Base-by-base conservation (phyloP, 331 rosid genomes). In the Ulmus americana region DNA sequence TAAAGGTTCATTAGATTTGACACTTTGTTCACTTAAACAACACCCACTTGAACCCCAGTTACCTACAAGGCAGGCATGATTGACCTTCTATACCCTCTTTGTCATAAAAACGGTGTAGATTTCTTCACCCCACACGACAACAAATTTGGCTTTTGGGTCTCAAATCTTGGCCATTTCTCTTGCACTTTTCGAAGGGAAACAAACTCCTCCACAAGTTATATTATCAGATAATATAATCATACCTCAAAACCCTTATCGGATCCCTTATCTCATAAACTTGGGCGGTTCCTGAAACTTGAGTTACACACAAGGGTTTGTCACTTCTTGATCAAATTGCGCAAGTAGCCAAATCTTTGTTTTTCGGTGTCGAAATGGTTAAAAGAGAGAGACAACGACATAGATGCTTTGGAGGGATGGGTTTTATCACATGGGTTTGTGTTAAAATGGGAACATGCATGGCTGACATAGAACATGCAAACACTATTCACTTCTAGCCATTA, bases 401-500 rank as follows among this genome's bases (percentile, higher is more conserved):
- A 42, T 51, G 13, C 39, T 74, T 74, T 76, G 70, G 78, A 72
- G 72, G 70, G 61, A 56, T 80, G 75, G 81, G 62, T 74, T 62
- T 78, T 57, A 71, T 67, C 76, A 78, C 82, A 78, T 63, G 77
- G 85, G 80, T 63, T 28, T 76, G 86, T 63, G 77, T 53, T 47
- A 72, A 75, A 68, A 73, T 71, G 35, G 79, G 65, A 55, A 83
- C 94, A 81, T 90, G 83, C 87, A 78, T 81, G 84, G 74, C 76
- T 77, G 56, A 71, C 79, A 60, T 53, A 39, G 22, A 76, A 82
- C 84, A 84, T 82, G 82, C 79, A 76, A 49, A 64, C 82, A 78
- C 61, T 74, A 74, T 56, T 58, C 40, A 35, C 67, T 39, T 65
- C 52, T 75, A 62, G 64, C 68, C 68, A 65, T 46, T 47, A 11